Evolutionary conservation across 768 basidiomycete genomes (phyloP).

Genomic region (Gloeophyllum trabeum): DNA sequence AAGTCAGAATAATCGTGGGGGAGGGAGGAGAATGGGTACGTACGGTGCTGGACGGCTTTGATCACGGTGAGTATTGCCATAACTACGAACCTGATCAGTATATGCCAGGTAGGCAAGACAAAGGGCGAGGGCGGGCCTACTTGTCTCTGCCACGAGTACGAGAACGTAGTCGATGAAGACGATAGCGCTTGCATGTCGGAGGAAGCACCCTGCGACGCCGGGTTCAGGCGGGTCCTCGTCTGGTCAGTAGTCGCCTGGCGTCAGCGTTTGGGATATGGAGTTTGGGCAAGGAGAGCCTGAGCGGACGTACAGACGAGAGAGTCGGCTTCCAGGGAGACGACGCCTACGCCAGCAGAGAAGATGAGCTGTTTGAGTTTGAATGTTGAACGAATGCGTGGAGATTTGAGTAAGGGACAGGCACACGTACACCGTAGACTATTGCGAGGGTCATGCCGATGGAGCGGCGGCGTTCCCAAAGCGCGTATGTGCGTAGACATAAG

Average conservation of each 20-base stretch:
- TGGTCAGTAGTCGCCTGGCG: too few species aligned
- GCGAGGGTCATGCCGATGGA: constrained; percentile 20
- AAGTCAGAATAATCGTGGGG: too few species aligned
- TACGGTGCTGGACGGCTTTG: too few species aligned
- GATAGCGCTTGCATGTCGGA: constrained; percentile 22
- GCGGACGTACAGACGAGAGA: constrained; percentile 22
- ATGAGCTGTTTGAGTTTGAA: constrained; percentile 15
- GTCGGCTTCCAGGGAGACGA: constrained; percentile 21
- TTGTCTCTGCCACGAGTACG: constrained; percentile 27
- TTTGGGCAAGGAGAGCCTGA: background rate
- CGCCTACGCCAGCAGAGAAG: constrained; percentile 18
- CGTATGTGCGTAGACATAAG: constrained; percentile 31
- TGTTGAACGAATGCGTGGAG: background rate
- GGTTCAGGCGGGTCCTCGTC: too few species aligned
- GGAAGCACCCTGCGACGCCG: constrained; percentile 18
- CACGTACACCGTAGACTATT: constrained; percentile 14
- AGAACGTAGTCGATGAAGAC: constrained; percentile 27
- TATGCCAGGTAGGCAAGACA: background rate
- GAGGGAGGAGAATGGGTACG: too few species aligned
- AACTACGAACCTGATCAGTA: constrained; percentile 18
- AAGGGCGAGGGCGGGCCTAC: constrained; percentile 14
- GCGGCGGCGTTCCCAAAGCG: constrained; percentile 29
- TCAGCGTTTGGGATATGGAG: background rate
- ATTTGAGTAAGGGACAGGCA: background rate
- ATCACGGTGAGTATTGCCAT: constrained; percentile 25